Conservation (phyloP, 768 basidiomycete genomes). For the Kwoniella heveanensis region DNA sequence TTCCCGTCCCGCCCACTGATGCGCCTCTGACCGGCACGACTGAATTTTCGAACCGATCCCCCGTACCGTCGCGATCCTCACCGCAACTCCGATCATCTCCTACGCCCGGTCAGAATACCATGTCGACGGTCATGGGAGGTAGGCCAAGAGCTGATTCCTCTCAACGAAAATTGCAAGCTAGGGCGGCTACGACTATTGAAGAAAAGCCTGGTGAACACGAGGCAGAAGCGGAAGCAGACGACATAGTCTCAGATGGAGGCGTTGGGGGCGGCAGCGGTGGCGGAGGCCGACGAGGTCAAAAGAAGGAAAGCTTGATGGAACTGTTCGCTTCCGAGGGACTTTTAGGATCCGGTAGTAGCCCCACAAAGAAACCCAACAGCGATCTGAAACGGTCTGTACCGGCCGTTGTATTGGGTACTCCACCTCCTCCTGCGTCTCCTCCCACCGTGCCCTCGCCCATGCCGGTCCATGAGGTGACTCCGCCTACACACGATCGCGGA, state of each 20-base stretch:
- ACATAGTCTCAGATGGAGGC: background rate
- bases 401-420: conserved; percentile 43
- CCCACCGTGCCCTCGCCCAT: conserved; percentile 5
- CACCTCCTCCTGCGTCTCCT: conserved; percentile 30
- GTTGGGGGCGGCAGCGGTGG: background rate
- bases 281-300: background rate
- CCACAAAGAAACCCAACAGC: conserved; percentile 2
- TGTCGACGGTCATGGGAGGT: background rate
- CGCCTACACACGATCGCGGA: background rate
- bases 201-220: conserved; percentile 26
- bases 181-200: conserved; percentile 28
- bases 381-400: conserved; percentile 31
- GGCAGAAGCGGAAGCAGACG: conserved; percentile 4
- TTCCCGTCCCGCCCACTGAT: background rate
- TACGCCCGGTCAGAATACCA: background rate
- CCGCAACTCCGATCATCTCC: conserved; percentile 1
- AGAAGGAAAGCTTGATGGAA: conserved; percentile 43
- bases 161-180: conserved; percentile 19
- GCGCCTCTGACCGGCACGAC: background rate
- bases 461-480: background rate
- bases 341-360: background rate
- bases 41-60: background rate
- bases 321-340: conserved; percentile 35
- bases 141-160: conserved; percentile 10
- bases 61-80: background rate